phyloP scores from a whole-genome alignment of 805 yeast species.

The Sugiyamaella smithiae region DNA sequence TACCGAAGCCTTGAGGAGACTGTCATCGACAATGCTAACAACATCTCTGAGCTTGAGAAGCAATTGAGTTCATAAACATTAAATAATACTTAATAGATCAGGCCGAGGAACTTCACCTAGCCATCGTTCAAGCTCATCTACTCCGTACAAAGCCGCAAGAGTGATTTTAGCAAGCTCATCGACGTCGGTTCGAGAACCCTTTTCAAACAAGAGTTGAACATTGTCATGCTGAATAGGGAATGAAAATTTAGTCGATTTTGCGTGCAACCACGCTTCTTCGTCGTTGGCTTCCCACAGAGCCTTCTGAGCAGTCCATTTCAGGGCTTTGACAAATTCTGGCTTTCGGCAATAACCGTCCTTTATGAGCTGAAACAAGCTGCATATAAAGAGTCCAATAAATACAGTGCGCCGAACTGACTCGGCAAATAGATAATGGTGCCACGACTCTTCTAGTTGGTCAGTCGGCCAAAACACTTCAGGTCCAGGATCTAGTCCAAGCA shows the following conservation, averaged over 20 bases:
- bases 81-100: background rate
- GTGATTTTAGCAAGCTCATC: background rate
- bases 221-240: background rate
- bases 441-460: background rate
- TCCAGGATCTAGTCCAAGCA: background rate
- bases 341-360: background rate
- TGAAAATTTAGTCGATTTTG: background rate
- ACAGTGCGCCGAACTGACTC: background rate
- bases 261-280: background rate
- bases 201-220: background rate
- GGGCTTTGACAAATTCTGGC: background rate
- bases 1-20: slow-evolving; percentile 9
- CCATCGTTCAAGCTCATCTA: background rate
- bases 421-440: slow-evolving; percentile 1
- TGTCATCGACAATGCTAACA: slow-evolving; percentile 4
- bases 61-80: background rate
- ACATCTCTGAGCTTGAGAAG: slow-evolving; percentile 14
- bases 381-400: background rate
- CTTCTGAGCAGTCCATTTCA: slow-evolving; percentile 2
- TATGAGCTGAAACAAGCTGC: background rate
- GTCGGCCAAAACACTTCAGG: background rate
- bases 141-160: background rate
- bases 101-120: background rate
- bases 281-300: background rate
- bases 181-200: background rate